A percentile compares a stretch with the other conserved stretches of the same genome.
These are phyloP conservation scores for Eryngium alpinum DNA, from an alignment of 140 eudicot genomes.

Conservation along the genomic window DNA sequence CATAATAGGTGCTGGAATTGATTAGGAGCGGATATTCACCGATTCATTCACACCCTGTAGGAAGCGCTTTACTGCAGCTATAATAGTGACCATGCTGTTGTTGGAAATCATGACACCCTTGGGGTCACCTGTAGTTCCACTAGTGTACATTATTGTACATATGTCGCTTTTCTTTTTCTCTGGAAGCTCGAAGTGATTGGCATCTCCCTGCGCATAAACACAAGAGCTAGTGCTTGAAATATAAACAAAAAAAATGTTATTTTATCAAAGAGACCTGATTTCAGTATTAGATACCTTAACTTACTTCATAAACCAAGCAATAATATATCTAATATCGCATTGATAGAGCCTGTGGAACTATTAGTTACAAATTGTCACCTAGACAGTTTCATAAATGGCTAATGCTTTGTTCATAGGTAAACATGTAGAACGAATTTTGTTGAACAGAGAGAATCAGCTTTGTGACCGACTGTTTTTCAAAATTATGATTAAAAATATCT, in stretches of 20 bases:
- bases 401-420: background rate
- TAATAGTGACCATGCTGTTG: constrained; percentile 67
- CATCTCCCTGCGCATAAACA: constrained; percentile 51
- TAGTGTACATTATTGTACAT: constrained; percentile 96
- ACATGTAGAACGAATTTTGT: background rate
- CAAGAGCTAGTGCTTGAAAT: constrained; percentile 1
- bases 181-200: constrained; percentile 59
- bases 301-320: background rate
- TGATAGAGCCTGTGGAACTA: background rate
- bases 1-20: background rate
- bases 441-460: constrained; percentile 6
- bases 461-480: background rate
- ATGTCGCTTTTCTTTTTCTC: constrained; percentile 71
- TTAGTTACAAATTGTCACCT: background rate
- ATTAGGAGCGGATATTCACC: constrained; percentile 28
- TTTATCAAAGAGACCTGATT: too few relatives aligned
- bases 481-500: background rate
- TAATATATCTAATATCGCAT: background rate
- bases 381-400: background rate
- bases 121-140: constrained; percentile 99
- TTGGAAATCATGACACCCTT: constrained; percentile 91
- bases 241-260: background rate
- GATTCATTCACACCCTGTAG: constrained; percentile 61
- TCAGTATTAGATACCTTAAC: background rate
- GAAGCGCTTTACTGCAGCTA: constrained; percentile 66